Evolutionary conservation across 768 basidiomycete genomes (phyloP), one percentile per base, ranked within the genome.

Genomic region (Leccinum arenicola): DNA sequence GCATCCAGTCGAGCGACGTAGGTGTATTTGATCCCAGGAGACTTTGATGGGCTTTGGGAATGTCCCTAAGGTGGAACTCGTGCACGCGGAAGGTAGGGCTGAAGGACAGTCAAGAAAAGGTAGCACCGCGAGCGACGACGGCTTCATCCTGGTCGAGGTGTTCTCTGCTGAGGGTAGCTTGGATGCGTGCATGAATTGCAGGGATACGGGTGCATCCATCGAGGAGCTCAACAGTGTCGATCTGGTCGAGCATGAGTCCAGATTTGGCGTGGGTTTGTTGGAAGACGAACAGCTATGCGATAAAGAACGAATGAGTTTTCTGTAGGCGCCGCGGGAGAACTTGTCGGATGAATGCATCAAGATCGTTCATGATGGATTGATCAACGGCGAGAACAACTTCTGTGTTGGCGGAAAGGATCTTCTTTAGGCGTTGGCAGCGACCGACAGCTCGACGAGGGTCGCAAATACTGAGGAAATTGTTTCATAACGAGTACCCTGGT

Each of bases 41-140:
- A 31, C 8, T 31, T 35, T 12, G 12, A 35, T 35, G 33, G 33
- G 33, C 5, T 35, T 12, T 12, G 33, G 33, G 33, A 12, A 12
- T 35, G 29, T 31, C 29, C 29, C 29, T 9, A 31, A 31, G 8
- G 29, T 85, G 80, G 82, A 99, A 99, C 62, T 98, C 95, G 64
- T 94, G 90, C 35, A 98, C 96, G 64, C 93, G 91, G 91, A 98
- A 99, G 55, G 95, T 88, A 66, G 96, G 96, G 31, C 95, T 96
- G 64, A 97, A 88, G 81, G 93, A 93, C 35, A 97, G 27, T 95
- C 96, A 98, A 36, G 94, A 87, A 74, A 99, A 97, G 57, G 96
- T 97, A 53, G 95, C 91, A 43, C 95, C 95, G 49, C 95, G 92
- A 11, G 93, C 94, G 66, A 95, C 82, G 59, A 27, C 27, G 27